Base-by-base conservation (phyloP, 768 basidiomycete species). In the Galerina sulciceps region DNA sequence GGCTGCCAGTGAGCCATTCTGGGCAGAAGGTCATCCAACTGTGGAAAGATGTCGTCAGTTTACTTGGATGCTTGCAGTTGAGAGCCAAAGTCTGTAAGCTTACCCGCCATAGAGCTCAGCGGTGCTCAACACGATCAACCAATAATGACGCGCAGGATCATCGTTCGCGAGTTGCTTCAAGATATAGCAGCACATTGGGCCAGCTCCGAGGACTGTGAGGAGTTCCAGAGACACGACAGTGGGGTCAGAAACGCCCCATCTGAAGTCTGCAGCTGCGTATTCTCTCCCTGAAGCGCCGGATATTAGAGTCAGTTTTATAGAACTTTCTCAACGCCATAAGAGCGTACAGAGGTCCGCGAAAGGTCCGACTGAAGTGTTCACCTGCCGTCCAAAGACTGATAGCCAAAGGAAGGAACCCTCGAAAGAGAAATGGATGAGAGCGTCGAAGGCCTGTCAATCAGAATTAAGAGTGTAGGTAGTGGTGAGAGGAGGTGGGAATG, bases 11-110 rank as follows among this genome's bases (percentile, higher is more conserved):
- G 47, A 94, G 75, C 91, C 91, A 93, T 73, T 93, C 92, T 0
- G 92, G 92, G 67, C 86, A 88, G 74, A 94, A 94, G 2, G 91
- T 94, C 92, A 94, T 93, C 87, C 87, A 93, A 31, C 87, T 88
- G 59, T 17, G 31, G 14, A 36, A 14, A 5, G 5, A 45, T 8
- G 31, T 37, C 23, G 42, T 20, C 44, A 17, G 36, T n/a, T 14
- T 26, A 42, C 23, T 47, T 37, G 26, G 1, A 6, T 23, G 4
- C 53, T 48, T 20, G 18, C 6, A 10, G 17, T 23, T 6, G 13
- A 45, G 48, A 52, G 11, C 22, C 9, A n/a, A 18, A 69, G 80
- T 41, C 46, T 10, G 26, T 31, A 17, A 10, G 44, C 48, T 9
- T 34, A 90, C 85, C 88, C 88, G 65, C 91, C 91, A 57, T 93